phyloP scores from a whole-genome alignment of 805 yeast species.

The Teunomyces lycoperdinae region DNA sequence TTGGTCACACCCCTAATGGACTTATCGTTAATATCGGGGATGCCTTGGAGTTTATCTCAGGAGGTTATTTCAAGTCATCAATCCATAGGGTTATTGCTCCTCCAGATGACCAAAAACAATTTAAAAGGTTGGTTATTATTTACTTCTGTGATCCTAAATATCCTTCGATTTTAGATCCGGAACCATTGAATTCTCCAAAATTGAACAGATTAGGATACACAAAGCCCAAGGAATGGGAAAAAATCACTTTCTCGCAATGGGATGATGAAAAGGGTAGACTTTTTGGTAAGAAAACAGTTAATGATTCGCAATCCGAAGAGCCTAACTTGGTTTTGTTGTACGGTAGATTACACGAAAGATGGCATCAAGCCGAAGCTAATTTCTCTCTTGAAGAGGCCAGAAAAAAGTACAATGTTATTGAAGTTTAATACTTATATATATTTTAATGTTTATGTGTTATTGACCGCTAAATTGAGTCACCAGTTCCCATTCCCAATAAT shows the following conservation, averaged over 20 bases:
- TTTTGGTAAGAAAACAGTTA: slow-evolving; percentile 40
- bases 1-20: slow-evolving; percentile 27
- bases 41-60: slow-evolving; percentile 30
- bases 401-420: slow-evolving; percentile 21
- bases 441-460: background rate
- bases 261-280: slow-evolving; percentile 45
- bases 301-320: slow-evolving; percentile 32
- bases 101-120: slow-evolving; percentile 14
- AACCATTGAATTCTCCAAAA: slow-evolving; percentile 12
- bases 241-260: slow-evolving; percentile 26
- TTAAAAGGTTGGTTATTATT: slow-evolving; percentile 12
- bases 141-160: slow-evolving; percentile 15
- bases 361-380: slow-evolving; percentile 27
- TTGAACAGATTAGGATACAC: slow-evolving; percentile 9
- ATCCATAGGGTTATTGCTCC: slow-evolving; percentile 14
- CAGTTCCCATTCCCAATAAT: too few relatives aligned
- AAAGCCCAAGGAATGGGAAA: slow-evolving; percentile 27
- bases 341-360: slow-evolving; percentile 42
- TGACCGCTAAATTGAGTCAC: too few relatives aligned
- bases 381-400: slow-evolving; percentile 26
- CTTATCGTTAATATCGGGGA: slow-evolving; percentile 30
- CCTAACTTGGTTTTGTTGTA: slow-evolving; percentile 36
- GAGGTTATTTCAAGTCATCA: slow-evolving; percentile 20
- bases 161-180: slow-evolving; percentile 13
- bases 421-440: slow-evolving; percentile 7